Base-by-base conservation (phyloP, 148 eudicot genomes). In the Rhododendron mucronatum region DNA sequence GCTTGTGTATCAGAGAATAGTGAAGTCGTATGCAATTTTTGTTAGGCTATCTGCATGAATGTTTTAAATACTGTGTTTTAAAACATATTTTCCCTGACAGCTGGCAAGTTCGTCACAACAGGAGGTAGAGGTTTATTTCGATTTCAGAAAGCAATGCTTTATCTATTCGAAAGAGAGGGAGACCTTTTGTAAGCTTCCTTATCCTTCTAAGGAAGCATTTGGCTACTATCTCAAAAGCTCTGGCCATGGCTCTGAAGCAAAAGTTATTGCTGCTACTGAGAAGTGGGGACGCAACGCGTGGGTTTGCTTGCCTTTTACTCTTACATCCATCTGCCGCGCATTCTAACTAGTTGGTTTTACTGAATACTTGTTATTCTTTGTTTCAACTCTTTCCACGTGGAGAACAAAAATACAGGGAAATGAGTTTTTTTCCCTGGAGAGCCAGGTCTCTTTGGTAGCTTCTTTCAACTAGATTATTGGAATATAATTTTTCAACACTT, bases 231-330 rank as follows among this genome's bases (percentile, higher is more conserved):
- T 94, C 61, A 95, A 91, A 90, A 90, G 86, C 86, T 93, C 94
- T 48, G 98, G 98, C 84, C 92, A 97, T 91, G 99, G 99, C 28
- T 89, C 99, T 87, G 98, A 97, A 87, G 93, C 96, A 85, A 95
- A 95, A 92, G 91, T 93, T 45, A 87, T 81, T 84, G 90, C 94
- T 77, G 98, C 98, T 73, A 90, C 92, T 16, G 98, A 95, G 84
- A 97, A 97, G 88, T 95, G 98, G 98, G 99, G 99, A 83, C 93
- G 98, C 53, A 97, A 97, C 86, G 93, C 87, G 98, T 97, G 91
- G 61, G 97, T 90, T 86, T 88, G 84, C 59, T 44, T 67, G 39
- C 55, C 82, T 76, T 78, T 15, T 51, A 10, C 33, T 30, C 2
- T 16, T 53, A 28, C 61, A 5, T 80, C 14, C 8, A 48, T 48